phyloP scores from a whole-genome alignment of 2,329 filamentous ascomycete species.

The Fusarium brevicatenulatum region DNA sequence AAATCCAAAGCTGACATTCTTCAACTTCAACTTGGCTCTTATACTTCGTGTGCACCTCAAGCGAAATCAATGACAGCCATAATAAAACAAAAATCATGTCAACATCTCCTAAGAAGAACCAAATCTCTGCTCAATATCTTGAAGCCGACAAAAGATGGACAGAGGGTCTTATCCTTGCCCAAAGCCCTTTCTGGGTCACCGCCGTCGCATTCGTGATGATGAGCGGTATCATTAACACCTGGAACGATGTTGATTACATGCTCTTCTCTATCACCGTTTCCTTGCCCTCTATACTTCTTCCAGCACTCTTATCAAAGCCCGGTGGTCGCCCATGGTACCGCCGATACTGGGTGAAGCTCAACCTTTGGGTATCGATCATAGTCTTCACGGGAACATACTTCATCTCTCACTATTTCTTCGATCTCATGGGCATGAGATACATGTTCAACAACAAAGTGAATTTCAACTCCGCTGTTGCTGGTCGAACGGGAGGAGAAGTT shows the following conservation, averaged over 20 bases:
- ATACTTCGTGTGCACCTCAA: rapidly evolving
- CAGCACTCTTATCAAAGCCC: background rate
- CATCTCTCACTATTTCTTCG: slow-evolving; percentile 12
- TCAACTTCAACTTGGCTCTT: background rate
- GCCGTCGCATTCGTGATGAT: slow-evolving; percentile 6
- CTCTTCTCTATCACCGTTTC: slow-evolving; percentile 3
- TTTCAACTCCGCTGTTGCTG: slow-evolving; percentile 5
- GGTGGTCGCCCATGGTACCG: slow-evolving; percentile 3
- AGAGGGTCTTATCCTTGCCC: background rate
- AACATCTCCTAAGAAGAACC: background rate
- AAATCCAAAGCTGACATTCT: background rate
- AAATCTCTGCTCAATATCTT: background rate
- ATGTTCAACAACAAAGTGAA: background rate
- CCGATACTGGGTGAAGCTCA: slow-evolving; percentile 12
- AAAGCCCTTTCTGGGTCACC: slow-evolving; percentile 5
- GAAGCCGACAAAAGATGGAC: slow-evolving; percentile 1
- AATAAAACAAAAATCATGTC: background rate
- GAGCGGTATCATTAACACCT: background rate
- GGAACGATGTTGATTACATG: slow-evolving; percentile 6
- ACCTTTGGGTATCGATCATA: background rate
- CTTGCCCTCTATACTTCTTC: background rate
- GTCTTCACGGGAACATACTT: background rate
- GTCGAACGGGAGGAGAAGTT: background rate
- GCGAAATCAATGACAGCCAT: background rate
- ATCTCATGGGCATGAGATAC: slow-evolving; percentile 15